These are phyloP conservation scores for Microthlaspi erraticum DNA, from an alignment of 345 rosid species.

Conservation along the genomic window DNA sequence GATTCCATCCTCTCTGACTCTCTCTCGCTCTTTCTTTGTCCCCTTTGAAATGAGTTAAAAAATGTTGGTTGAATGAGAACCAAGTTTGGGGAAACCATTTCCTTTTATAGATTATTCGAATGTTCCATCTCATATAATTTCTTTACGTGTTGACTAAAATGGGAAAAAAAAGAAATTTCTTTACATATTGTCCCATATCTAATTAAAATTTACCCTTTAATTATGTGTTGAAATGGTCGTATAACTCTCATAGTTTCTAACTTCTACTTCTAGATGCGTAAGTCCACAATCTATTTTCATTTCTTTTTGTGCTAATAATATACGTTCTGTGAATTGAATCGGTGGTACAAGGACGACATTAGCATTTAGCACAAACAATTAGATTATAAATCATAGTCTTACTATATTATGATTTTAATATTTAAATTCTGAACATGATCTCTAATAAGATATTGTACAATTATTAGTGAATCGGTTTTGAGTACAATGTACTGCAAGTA, in stretches of 20 bases:
- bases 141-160: not conserved
- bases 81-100: slow-evolving; percentile 18
- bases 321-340: not conserved
- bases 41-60: not conserved
- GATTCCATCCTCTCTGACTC: slow-evolving; percentile 11
- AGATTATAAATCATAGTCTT: too few species aligned
- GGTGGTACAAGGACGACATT: too few species aligned
- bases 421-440: too few species aligned
- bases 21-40: not conserved
- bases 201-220: not conserved
- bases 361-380: too few species aligned
- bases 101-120: slow-evolving; percentile 26
- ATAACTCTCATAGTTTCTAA: slow-evolving; percentile 2
- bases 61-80: not conserved
- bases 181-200: not conserved
- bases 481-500: not conserved
- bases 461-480: not conserved
- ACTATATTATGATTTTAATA: too few species aligned
- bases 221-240: slow-evolving; percentile 7
- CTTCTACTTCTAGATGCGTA: not conserved
- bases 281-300: too few species aligned
- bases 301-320: not conserved
- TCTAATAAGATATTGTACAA: not conserved
- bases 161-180: not conserved
- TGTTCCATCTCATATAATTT: not conserved